A percentile compares a stretch with the other conserved stretches of the same genome.
Evolutionary conservation across 1,284 basidiomycete genomes (phyloP).

Genomic region (Anthracocystis walkeri): DNA sequence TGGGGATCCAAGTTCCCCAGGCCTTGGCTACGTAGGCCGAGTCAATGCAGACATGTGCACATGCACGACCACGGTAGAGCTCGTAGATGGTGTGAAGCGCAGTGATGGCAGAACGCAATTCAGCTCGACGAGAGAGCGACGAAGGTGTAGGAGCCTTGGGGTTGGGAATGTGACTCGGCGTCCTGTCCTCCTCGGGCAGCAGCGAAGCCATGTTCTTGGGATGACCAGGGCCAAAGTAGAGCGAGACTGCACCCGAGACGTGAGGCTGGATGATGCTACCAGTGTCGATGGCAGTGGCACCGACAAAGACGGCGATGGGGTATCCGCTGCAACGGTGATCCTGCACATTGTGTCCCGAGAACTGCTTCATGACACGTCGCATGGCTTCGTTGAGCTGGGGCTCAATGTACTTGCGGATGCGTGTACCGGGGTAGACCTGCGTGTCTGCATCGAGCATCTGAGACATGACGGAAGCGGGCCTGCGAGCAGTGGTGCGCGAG

Average conservation of each 20-base stretch:
- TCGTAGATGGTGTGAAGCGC: conserved; percentile 54
- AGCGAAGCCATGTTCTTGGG: conserved; percentile 52
- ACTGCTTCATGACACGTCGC: conserved; percentile 55
- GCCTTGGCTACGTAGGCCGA: conserved; percentile 64
- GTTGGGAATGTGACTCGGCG: conserved; percentile 48
- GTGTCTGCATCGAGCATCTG: conserved; percentile 43
- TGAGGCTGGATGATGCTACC: conserved; percentile 53
- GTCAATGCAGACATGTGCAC: conserved; percentile 63
- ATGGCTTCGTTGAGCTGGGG: conserved; percentile 50
- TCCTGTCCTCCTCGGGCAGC: conserved; percentile 47
- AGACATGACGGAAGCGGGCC: conserved; percentile 29
- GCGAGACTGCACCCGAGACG: conserved; percentile 41
- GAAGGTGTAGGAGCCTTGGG: conserved; percentile 49
- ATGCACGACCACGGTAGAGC: conserved; percentile 50
- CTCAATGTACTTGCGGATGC: conserved; percentile 53
- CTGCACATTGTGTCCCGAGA: conserved; percentile 43
- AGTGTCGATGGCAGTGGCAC: conserved; percentile 47
- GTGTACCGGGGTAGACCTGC: conserved; percentile 48
- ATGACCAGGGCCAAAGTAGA: conserved; percentile 54
- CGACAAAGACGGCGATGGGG: conserved; percentile 58
- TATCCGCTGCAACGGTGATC: conserved; percentile 58
- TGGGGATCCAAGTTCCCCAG: conserved; percentile 64
- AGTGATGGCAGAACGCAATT: conserved; percentile 51
- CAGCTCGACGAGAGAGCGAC: conserved; percentile 54
- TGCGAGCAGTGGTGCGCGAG: conserved; percentile 32